Evolutionary conservation across 2,329 filamentous ascomycete species (phyloP), one percentile per base, ranked within the genome.

Genomic region (Plectosphaerella sp.): DNA sequence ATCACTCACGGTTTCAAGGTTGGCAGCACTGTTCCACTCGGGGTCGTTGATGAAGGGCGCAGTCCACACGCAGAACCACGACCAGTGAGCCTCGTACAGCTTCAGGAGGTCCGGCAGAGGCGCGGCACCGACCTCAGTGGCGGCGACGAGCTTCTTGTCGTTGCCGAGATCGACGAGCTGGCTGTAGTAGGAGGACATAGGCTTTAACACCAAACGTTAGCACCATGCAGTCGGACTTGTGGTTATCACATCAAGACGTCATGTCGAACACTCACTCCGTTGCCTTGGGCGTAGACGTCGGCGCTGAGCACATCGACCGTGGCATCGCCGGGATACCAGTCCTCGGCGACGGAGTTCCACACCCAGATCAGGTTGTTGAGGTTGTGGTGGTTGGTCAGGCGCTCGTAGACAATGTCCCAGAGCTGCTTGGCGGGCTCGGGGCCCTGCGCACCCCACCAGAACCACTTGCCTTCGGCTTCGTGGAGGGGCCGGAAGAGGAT

Each of bases 381-480:
- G 2, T 60, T 56, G 58, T 78, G 76, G 47, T 72, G 57, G 35
- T 67, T 67, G 0, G 72, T 76, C 33, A 77, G 58, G 1, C 75
- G 66, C 42, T 75, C 67, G 50, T 75, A 76, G 47, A 79, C 37
- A 4, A 78, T 58, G 1, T 59, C 57, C 51, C 64, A 78, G 5
- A 78, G 63, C 58, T 74, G 63, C 63, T 76, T 77, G 55, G 62
- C 66, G 5, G 73, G 64, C 58, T 71, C 75, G 3, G 75, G 63
- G 0, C 74, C 74, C 55, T 74, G 67, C 1, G 74, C 74, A 7
- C 75, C 75, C 76, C 76, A 78, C 75, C 75, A 79, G 65, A 78
- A 79, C 76, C 75, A 79, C 0, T 50, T 66, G 2, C 75, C 74
- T 54, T 79, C 75, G 8, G 75, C 76, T 59, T 79, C 76, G 60